Base-by-base conservation (phyloP, 768 basidiomycete species). In the Kwoniella dendrophila region DNA sequence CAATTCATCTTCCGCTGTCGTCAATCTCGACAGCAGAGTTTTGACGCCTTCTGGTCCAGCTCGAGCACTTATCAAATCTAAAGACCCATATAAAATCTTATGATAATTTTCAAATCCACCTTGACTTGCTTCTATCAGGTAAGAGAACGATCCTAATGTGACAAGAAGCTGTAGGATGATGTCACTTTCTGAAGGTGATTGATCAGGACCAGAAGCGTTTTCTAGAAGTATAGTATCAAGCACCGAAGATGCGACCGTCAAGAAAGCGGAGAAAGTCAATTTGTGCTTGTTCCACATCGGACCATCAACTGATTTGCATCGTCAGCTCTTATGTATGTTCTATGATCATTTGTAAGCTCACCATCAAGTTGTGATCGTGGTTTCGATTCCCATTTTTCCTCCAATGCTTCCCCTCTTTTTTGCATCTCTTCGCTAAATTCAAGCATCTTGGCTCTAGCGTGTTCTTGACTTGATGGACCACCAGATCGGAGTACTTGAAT, bases 51-150 rank as follows among this genome's bases (percentile, higher is more conserved):
- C 24, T 22, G 38, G 18, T 2, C 58, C 56, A 3, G 56, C 56
- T 0, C 43, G 22, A 11, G 55, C 50, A 36, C 59, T 59, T 2
- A 68, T 33, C 26, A 72, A 40, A 45, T 72, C 70, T 18, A 66
- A 52, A 36, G 38, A 61, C 0, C 69, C 71, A 45, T 68, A 61
- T 11, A 73, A 40, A 7, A 73, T 18, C 22, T 50, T 32, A 18
- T 73, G 59, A 41, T 68, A 68, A 7, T 62, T 44, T 24, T 67
- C 69, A 18, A 62, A 38, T 7, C 64, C 66, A 41, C 62, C 67
- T 26, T 60, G 27, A 7, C 49, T 33, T 7, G 33, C 32, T 11
- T 59, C 59, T 0, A 55, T 52, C 0, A 70, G 33, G 29, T 63
- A 48, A 1, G 66, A 33, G 43, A 68, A 67, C 3, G 43, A 41